phyloP scores from a whole-genome alignment of 2,329 filamentous ascomycete species.

The Scytalidium sp. region DNA sequence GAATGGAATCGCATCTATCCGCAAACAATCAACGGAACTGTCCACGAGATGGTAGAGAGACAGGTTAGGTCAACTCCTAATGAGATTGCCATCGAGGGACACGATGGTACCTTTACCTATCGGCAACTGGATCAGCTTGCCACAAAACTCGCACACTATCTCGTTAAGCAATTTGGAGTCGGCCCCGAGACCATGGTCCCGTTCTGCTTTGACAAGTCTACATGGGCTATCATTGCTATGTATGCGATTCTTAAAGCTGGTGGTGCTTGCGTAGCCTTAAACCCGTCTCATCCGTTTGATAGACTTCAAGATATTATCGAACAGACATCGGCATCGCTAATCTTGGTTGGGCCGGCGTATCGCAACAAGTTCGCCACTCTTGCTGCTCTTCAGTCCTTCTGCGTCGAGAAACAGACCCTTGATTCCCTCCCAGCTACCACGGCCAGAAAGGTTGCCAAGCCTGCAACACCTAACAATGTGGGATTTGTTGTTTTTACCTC shows the following conservation, averaged over 20 bases:
- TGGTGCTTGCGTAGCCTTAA: slow-evolving; percentile 25
- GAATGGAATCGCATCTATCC: slow-evolving; percentile 13
- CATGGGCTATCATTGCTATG: slow-evolving; percentile 24
- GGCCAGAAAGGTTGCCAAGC: too few species aligned
- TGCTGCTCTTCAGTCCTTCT: neutral
- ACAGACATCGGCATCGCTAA: slow-evolving; percentile 3
- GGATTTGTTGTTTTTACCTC: slow-evolving; percentile 30
- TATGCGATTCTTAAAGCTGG: slow-evolving; percentile 24
- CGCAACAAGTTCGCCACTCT: neutral
- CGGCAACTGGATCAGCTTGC: slow-evolving; percentile 10
- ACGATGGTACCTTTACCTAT: slow-evolving; percentile 17
- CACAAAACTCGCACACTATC: slow-evolving; percentile 7
- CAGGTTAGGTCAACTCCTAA: slow-evolving; percentile 6
- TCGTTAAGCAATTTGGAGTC: slow-evolving; percentile 7
- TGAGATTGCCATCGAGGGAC: slow-evolving; percentile 12
- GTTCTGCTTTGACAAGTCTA: slow-evolving; percentile 19
- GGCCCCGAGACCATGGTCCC: slow-evolving; percentile 12
- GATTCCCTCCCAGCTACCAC: neutral
- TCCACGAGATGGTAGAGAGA: slow-evolving; percentile 8
- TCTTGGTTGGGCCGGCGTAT: neutral
- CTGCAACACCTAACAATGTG: neutral
- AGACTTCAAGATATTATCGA: slow-evolving; percentile 7
- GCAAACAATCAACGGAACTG: slow-evolving; percentile 4
- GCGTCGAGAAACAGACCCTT: neutral
- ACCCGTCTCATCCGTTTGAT: slow-evolving; percentile 9